Conservation (phyloP, 2,329 filamentous ascomycete species). For the Waltergamsia citrina region DNA sequence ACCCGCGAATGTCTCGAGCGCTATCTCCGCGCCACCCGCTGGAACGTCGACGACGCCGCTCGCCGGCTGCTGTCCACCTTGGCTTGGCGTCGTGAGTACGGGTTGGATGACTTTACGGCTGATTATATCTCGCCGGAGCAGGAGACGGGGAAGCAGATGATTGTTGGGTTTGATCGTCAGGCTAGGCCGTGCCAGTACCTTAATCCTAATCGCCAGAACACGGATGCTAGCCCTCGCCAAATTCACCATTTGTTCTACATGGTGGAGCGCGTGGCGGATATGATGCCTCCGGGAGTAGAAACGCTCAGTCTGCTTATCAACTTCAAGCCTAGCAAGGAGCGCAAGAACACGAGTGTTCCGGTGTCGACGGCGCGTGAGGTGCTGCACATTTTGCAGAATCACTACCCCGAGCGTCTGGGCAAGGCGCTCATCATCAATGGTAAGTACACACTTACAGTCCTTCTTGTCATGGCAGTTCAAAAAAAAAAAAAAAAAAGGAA, state of each 20-base stretch:
- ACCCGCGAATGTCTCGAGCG: conserved; percentile 86
- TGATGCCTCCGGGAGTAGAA: conserved; percentile 83
- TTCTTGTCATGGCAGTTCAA: not conserved
- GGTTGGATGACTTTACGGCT: conserved; percentile 65
- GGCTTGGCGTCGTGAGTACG: conserved; percentile 85
- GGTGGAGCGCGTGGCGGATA: conserved; percentile 80
- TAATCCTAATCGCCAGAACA: conserved; percentile 86
- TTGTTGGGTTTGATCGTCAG: conserved; percentile 79
- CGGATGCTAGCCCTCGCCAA: conserved; percentile 74
- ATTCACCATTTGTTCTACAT: conserved; percentile 93
- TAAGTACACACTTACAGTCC: conserved; percentile 34
- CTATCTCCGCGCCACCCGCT: conserved; percentile 90
- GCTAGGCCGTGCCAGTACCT: conserved; percentile 87
- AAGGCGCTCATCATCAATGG: conserved; percentile 83
- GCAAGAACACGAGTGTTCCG: conserved; percentile 63
- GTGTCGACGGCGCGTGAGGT: conserved; percentile 72
- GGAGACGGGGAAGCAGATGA: conserved; percentile 90
- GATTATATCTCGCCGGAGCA: conserved; percentile 92
- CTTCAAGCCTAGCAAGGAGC: conserved; percentile 71
- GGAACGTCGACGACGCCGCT: conserved; percentile 66
- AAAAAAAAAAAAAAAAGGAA: not conserved
- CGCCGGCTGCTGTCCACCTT: conserved; percentile 75
- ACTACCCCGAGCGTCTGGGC: conserved; percentile 90
- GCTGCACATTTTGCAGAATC: conserved; percentile 84
- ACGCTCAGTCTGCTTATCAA: conserved; percentile 82